A percentile compares a stretch with the other conserved stretches of the same genome.
Conservation (phyloP, 805 yeast species). For the Scheffersomyces amazonensis region DNA sequence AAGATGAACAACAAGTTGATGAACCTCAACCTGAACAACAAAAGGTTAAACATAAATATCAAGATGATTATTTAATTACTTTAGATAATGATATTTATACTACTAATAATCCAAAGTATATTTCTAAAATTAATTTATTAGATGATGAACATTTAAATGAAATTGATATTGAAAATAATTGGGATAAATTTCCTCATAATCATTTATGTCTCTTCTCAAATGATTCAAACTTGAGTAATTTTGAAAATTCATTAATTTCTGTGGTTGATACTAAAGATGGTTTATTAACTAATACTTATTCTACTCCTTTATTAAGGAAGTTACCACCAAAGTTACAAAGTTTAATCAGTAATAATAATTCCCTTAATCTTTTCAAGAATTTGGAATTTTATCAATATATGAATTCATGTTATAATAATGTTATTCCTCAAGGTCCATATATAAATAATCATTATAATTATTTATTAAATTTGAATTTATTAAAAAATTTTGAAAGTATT, state of each 20-base stretch:
- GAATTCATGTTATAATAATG: constrained; percentile 38
- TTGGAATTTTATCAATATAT: constrained; percentile 35
- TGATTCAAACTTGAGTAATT: constrained; percentile 36
- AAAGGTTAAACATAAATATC: constrained; percentile 5
- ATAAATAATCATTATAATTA: constrained; percentile 36
- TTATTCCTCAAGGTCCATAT: constrained; percentile 22
- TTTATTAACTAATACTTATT: constrained; percentile 18
- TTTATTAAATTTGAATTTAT: constrained; percentile 32
- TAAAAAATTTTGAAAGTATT: constrained; percentile 35
- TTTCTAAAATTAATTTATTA: constrained; percentile 9
- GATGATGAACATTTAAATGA: constrained; percentile 12
- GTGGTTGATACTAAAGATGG: constrained; percentile 22
- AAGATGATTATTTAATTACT: constrained; percentile 31
- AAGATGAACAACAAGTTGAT: too few species aligned
- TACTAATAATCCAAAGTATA: constrained; percentile 16
- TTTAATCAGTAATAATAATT: constrained; percentile 23
- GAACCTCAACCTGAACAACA: too few species aligned
- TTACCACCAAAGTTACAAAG: constrained; percentile 36
- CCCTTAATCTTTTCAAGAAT: constrained; percentile 31
- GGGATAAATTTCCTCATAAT: constrained; percentile 35
- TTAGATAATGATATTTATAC: constrained; percentile 33
- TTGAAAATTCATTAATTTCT: constrained; percentile 26
- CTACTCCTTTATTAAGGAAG: constrained; percentile 19
- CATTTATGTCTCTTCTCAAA: constrained; percentile 30
- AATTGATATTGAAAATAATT: constrained; percentile 8